phyloP scores from a whole-genome alignment of 495 filamentous ascomycete species.

The Xylaria intraflava region DNA sequence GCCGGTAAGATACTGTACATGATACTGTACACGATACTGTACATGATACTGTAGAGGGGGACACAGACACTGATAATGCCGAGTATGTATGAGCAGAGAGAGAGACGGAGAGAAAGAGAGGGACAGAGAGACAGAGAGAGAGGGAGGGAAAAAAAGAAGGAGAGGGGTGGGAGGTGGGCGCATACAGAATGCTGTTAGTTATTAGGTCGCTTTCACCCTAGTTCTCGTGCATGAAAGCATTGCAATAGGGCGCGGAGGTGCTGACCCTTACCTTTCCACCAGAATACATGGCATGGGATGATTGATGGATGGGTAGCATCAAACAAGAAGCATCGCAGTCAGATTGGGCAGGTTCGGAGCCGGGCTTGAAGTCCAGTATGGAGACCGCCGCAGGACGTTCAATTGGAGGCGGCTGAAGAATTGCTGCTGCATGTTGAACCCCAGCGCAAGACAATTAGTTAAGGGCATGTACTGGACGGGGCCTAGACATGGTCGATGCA shows the following conservation, averaged over 20 bases:
- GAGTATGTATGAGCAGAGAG: background rate
- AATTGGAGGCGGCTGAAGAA: slow-evolving; percentile 15
- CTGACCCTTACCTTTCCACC: background rate
- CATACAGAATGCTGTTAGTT: no score
- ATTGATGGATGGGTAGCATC: slow-evolving; percentile 8
- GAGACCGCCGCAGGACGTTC: slow-evolving; percentile 3
- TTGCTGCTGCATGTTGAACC: slow-evolving; percentile 5
- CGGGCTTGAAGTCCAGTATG: background rate
- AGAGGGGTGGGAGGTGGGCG: no score
- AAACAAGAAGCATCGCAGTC: background rate
- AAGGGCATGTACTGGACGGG: background rate
- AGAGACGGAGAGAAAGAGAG: background rate
- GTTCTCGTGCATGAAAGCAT: background rate
- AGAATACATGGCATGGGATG: background rate
- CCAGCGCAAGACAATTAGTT: background rate
- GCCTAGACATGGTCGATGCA: slow-evolving; percentile 1
- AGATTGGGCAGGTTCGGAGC: slow-evolving; percentile 11
- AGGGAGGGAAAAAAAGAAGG: no score
- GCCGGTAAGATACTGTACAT: no score
- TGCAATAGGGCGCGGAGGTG: background rate
- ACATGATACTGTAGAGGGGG: no score
- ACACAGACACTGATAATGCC: no score
- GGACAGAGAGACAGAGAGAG: background rate
- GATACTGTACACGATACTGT: no score
- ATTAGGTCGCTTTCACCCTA: no score